phyloP scores from a whole-genome alignment of 257 asterid species.

The Dorcoceras hygrometricum region DNA sequence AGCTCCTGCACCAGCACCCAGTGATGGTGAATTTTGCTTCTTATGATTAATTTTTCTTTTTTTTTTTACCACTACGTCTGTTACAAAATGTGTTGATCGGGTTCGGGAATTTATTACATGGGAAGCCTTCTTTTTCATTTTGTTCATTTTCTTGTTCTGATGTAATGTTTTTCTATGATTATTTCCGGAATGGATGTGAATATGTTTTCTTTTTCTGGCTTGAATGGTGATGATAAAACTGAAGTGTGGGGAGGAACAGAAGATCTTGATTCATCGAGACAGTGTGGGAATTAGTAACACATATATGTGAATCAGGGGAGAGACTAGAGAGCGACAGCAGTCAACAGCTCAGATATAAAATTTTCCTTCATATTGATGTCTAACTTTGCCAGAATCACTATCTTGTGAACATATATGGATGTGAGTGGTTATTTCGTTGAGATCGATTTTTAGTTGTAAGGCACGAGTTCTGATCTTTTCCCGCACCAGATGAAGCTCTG shows the following conservation, averaged over 20 bases:
- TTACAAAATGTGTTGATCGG: not conserved
- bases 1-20: constrained; percentile 57
- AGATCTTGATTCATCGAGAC: not conserved
- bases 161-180: not conserved
- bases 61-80: not conserved
- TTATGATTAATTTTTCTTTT: not conserved
- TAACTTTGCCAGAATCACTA: not conserved
- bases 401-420: not conserved
- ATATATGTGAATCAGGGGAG: too few species aligned
- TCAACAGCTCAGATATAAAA: not conserved
- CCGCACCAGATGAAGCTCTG: not conserved
- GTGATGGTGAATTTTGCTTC: constrained; percentile 47
- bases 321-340: too few species aligned
- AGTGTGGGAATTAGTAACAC: not conserved
- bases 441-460: not conserved
- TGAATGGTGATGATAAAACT: not conserved
- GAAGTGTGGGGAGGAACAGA: not conserved
- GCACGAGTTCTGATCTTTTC: not conserved
- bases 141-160: not conserved
- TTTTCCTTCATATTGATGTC: not conserved
- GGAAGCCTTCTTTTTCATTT: not conserved
- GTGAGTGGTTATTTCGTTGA: too few species aligned
- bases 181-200: not conserved
- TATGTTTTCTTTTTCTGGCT: not conserved
- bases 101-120: not conserved